phyloP scores from a whole-genome alignment of 805 yeast genomes.

The Spencermartinsiella europaea region DNA sequence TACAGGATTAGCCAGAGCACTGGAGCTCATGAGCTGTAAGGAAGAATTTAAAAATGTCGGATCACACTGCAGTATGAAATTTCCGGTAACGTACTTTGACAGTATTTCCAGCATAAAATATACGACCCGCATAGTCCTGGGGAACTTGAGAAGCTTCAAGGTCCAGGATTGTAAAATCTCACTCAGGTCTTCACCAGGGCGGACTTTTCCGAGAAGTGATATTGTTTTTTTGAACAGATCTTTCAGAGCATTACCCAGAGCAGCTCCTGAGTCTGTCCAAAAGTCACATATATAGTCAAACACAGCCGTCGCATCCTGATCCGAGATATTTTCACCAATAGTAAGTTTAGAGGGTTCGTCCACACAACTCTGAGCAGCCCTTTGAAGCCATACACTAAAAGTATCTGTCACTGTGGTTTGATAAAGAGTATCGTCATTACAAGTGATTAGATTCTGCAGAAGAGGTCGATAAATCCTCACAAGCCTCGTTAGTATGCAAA shows the following conservation, averaged over 20 bases:
- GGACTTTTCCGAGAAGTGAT: constrained; percentile 32
- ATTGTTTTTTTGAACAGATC: constrained; percentile 56
- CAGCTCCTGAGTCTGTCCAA: constrained; percentile 67
- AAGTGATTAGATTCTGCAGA: constrained; percentile 29
- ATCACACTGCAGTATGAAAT: constrained; percentile 37
- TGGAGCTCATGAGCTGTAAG: constrained; percentile 47
- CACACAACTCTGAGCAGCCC: constrained; percentile 42
- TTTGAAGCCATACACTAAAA: constrained; percentile 57
- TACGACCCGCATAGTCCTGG: constrained; percentile 51
- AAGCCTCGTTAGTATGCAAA: constrained; percentile 16
- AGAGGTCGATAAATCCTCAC: constrained; percentile 27
- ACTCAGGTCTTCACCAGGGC: constrained; percentile 15
- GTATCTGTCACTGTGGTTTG: constrained; percentile 52
- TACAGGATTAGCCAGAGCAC: constrained; percentile 57
- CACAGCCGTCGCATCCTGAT: constrained; percentile 20
- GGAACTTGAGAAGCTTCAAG: constrained; percentile 37
- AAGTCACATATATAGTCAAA: constrained; percentile 52
- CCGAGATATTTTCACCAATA: constrained; percentile 10
- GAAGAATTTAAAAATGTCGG: constrained; percentile 46
- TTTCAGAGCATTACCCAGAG: constrained; percentile 62
- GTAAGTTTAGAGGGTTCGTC: constrained; percentile 6
- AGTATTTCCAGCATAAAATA: constrained; percentile 58
- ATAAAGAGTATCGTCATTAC: constrained; percentile 35
- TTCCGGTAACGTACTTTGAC: constrained; percentile 43
- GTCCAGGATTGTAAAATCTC: constrained; percentile 40